Evolutionary conservation across 1,284 basidiomycete species (phyloP).

Genomic region (Rhodotorula glutinis): DNA sequence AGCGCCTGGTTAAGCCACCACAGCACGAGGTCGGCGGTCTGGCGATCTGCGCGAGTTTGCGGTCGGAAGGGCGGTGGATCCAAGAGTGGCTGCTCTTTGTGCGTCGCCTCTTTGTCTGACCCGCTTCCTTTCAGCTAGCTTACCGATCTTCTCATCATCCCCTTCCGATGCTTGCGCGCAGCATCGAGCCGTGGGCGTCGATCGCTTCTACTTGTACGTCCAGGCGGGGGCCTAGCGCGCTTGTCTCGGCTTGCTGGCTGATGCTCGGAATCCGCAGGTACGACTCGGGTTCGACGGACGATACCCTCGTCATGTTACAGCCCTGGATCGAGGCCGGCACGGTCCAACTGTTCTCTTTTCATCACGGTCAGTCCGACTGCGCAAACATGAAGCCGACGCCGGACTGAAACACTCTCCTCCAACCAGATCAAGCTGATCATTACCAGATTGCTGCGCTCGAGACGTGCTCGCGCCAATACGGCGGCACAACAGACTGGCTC

Average conservation of each 20-base stretch:
- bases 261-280: too few species aligned
- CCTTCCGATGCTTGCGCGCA: background rate
- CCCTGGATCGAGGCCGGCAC: slow-evolving; percentile 13
- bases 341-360: slow-evolving; percentile 8
- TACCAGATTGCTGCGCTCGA: slow-evolving; percentile 17
- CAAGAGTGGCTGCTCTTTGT: slow-evolving; percentile 19
- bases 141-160: too few species aligned
- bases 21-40: slow-evolving; percentile 5
- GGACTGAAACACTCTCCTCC: background rate
- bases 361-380: background rate
- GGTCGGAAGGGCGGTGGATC: slow-evolving; percentile 10
- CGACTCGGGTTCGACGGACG: slow-evolving; percentile 15
- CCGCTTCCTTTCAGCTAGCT: too few species aligned
- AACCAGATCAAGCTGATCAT: background rate
- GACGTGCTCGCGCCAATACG: slow-evolving; percentile 13
- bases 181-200: slow-evolving; percentile 11
- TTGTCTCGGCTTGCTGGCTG: too few species aligned
- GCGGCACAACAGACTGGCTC: slow-evolving; percentile 8
- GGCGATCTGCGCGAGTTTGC: slow-evolving; percentile 15
- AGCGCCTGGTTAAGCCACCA: slow-evolving; percentile 3
- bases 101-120: too few species aligned
- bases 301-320: slow-evolving; percentile 11
- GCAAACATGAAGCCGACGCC: too few species aligned
- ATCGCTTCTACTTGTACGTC: slow-evolving; percentile 20
- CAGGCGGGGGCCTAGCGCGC: background rate